Evolutionary conservation across 2,329 filamentous ascomycete genomes (phyloP), one percentile per base, ranked within the genome.

Genomic region (Microdochium trichocladiopsis): DNA sequence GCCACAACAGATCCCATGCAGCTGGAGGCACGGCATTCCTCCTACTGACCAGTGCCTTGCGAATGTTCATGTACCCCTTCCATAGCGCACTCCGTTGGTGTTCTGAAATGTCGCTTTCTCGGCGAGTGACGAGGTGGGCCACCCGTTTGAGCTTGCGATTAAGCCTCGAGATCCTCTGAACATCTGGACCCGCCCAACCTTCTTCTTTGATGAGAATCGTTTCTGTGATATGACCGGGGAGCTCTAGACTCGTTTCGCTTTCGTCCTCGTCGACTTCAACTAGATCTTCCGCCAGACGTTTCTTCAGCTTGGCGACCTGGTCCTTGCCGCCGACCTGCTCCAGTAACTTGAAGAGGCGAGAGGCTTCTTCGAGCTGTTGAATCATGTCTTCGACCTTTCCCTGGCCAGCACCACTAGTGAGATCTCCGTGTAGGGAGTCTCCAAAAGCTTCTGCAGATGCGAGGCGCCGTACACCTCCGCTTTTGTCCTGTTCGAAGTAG

Each of bases 1-100:
- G 71, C 87, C 87, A 93, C 9, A 93, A 66, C 2, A 83, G 64
- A n/a, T 79, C 69, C 81, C 87, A 87, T 4, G 81, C 75, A 16
- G 78, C 73, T 10, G 72, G 61, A 1, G 86, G 79, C n/a, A 91
- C 75, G 25, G 74, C 73, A 33, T 73, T 65, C 68, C 83, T 77
- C 10, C 69, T 64, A 21, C 68, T 67, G 1, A 72, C 66, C 43
- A 84, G 66, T 6, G 67, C 62, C 14, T 66, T 65, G 11, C 77
- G 69, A 2, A 75, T 74, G 0, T 69, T 66, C 48, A 72, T 71
- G 59, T 83, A 83, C 11, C 68, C 67, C 55, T 73, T 76, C 73
- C 79, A 83, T 25, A 64, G 55, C 8, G 53, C 52, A 36, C 52
- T 56, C 4, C 61, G n/a, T 22, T 45, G 41, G 41, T 45, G 41